Conservation (phyloP, 305 asterid genomes). For the Fraxinus latifolia region DNA sequence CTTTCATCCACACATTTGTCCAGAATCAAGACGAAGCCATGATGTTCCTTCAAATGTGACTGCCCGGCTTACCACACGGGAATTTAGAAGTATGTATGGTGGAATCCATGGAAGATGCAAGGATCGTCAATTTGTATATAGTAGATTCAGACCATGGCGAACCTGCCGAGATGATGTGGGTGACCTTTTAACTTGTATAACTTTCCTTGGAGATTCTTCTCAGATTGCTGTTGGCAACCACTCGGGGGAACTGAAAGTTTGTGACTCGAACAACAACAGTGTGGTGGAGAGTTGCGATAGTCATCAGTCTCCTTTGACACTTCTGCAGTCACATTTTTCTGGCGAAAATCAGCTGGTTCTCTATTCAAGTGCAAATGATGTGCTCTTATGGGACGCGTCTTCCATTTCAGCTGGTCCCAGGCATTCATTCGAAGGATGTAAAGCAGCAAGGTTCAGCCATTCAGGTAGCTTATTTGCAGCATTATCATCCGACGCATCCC, state of each 20-base stretch:
- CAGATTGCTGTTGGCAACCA: constrained; percentile 83
- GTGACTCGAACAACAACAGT: constrained; percentile 71
- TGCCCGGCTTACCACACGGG: constrained; percentile 80
- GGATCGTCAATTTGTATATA: constrained; percentile 90
- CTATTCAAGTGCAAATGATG: constrained; percentile 82
- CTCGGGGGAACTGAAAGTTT: constrained; percentile 83
- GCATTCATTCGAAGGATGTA: constrained; percentile 81
- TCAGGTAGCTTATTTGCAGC: constrained; percentile 77
- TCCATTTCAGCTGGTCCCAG: constrained; percentile 76
- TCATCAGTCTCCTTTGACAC: constrained; percentile 82
- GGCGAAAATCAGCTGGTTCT: constrained; percentile 69
- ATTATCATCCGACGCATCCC: constrained; percentile 55
- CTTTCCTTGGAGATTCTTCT: constrained; percentile 83
- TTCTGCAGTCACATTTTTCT: constrained; percentile 60
- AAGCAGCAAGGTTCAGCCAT: constrained; percentile 81
- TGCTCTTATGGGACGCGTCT: constrained; percentile 82
- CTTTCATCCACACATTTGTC: constrained; percentile 91
- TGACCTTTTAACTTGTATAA: constrained; percentile 67
- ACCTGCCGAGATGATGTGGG: constrained; percentile 81
- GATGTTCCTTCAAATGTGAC: constrained; percentile 96
- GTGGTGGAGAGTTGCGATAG: constrained; percentile 72
- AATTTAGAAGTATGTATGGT: constrained; percentile 71
- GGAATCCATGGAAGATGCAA: constrained; percentile 82
- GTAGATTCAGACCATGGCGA: constrained; percentile 98
- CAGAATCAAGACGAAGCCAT: constrained; percentile 84